A percentile compares a stretch with the other conserved stretches of the same genome.
Evolutionary conservation across 345 rosid species (phyloP).

Genomic region (Raphanus raphanistrum): DNA sequence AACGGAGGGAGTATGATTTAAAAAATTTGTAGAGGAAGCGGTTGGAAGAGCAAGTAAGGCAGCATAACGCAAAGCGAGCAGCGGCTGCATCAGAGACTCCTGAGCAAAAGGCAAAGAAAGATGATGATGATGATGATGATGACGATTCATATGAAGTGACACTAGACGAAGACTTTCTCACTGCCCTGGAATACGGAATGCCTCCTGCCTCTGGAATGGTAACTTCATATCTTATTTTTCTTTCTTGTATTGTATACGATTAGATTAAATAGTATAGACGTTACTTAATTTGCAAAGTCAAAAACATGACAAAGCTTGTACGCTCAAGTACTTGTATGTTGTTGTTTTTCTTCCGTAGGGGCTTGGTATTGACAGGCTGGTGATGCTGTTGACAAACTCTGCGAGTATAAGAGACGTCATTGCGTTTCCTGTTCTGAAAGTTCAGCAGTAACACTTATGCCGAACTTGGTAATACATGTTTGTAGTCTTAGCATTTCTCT

Average conservation of each 20-base stretch:
- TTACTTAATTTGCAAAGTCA: neutral
- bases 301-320: neutral
- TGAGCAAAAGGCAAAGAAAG: conserved; percentile 41
- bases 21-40: conserved; percentile 78
- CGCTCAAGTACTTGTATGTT: conserved; percentile 11
- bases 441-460: conserved; percentile 49
- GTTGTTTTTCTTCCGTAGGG: conserved; percentile 49
- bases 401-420: conserved; percentile 90
- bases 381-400: conserved; percentile 85
- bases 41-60: conserved; percentile 93
- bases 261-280: neutral
- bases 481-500: conserved; percentile 34
- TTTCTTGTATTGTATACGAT: neutral
- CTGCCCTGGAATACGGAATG: conserved; percentile 96
- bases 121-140: conserved; percentile 60
- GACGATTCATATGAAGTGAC: conserved; percentile 82
- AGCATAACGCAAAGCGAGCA: conserved; percentile 77
- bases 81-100: conserved; percentile 38
- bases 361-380: conserved; percentile 88
- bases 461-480: conserved; percentile 8
- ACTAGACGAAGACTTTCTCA: conserved; percentile 92
- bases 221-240: conserved; percentile 20
- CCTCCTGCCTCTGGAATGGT: conserved; percentile 99
- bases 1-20: no score
- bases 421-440: conserved; percentile 84